These are phyloP conservation scores for Blakeslea trispora DNA, from an alignment of 371 early-diverging fungal species.

Conservation along the genomic window DNA sequence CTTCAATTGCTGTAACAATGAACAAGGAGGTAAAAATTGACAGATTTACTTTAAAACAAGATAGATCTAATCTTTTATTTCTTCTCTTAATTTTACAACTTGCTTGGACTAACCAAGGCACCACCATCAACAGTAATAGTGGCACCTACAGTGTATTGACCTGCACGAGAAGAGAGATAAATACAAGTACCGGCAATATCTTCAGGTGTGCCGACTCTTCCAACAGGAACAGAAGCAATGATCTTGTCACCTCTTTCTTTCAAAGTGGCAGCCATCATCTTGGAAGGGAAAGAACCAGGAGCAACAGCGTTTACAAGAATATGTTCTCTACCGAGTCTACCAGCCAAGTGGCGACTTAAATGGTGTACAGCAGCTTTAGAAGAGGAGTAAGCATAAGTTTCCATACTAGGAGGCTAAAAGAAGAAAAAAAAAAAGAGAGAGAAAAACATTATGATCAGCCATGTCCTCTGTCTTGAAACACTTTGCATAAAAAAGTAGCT, in stretches of 20 bases:
- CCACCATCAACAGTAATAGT: slow-evolving; percentile 86
- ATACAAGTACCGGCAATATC: slow-evolving; percentile 87
- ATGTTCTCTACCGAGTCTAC: slow-evolving; percentile 59
- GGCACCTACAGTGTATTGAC: slow-evolving; percentile 79
- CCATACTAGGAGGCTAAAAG: slow-evolving; percentile 55
- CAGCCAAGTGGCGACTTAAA: slow-evolving; percentile 70
- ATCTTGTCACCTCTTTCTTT: slow-evolving; percentile 60
- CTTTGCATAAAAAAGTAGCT: too few species aligned
- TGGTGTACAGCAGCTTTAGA: slow-evolving; percentile 85
- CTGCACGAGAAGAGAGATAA: slow-evolving; percentile 72
- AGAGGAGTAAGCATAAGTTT: slow-evolving; percentile 77
- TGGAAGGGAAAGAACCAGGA: slow-evolving; percentile 86
- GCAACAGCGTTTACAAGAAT: slow-evolving; percentile 91
- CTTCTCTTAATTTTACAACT: too few species aligned
- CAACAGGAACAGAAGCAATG: slow-evolving; percentile 61
- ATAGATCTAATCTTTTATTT: too few species aligned
- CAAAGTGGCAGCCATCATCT: slow-evolving; percentile 87
- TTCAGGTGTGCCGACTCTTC: slow-evolving; percentile 78
- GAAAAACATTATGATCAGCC: too few species aligned
- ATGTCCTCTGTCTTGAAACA: too few species aligned
- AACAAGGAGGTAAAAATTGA: too few species aligned
- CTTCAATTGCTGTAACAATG: too few species aligned
- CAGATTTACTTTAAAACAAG: too few species aligned
- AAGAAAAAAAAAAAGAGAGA: too few species aligned
- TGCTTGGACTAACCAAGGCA: slow-evolving; percentile 28